Evolutionary conservation across 78 protist species (phyloP), one percentile per base, ranked within the genome.

Genomic region (Guillardia theta): DNA sequence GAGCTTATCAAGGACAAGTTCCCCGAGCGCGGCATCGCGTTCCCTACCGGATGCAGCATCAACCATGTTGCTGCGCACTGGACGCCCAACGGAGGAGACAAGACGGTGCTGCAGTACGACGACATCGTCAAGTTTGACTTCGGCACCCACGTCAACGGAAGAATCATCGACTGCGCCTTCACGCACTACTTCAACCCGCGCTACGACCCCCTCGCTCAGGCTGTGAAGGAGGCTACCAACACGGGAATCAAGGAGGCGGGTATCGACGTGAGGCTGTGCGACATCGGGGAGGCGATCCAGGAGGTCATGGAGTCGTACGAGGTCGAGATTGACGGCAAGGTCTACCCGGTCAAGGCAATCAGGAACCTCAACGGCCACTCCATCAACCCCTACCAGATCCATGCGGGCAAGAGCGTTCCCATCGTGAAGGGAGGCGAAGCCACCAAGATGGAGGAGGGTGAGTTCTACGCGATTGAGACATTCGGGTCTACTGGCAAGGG

Each of bases 381-480:
- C 18, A 98, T 99, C 77, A 98, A 94, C 37, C 98, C 97, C 24
- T 98, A 98, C 94, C 95, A 53, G 22, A 70, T 70, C 83, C 83
- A 70, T 43, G 99, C 98, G 2, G 99, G 99, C 37, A 98, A 98
- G 96, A 88, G 96, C 22, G 99, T 99, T 15, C 99, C 99, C 37
- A 96, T 98, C 76, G 99, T 98, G 78, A 96, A 94, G 95, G 98
- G 98, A 37, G 95, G 95, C 47, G 94, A 97, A 62, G 62, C 24
- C 88, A 44, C 50, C 22, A 80, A 39, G 83, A 70, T 24, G 83
- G 41, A 70, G 83, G 83, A 70, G 76, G 99, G 99, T 48, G 99
- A 99, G 93, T 27, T 97, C 47, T 99, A 93, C 48, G 99, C 99
- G n/a, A 98, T 99, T 37, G 99, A 99, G 93, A 99, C 99, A 30